A percentile compares a stretch with the other conserved stretches of the same genome.
Conservation (phyloP, 345 rosid genomes). For the Turnera subulata region DNA sequence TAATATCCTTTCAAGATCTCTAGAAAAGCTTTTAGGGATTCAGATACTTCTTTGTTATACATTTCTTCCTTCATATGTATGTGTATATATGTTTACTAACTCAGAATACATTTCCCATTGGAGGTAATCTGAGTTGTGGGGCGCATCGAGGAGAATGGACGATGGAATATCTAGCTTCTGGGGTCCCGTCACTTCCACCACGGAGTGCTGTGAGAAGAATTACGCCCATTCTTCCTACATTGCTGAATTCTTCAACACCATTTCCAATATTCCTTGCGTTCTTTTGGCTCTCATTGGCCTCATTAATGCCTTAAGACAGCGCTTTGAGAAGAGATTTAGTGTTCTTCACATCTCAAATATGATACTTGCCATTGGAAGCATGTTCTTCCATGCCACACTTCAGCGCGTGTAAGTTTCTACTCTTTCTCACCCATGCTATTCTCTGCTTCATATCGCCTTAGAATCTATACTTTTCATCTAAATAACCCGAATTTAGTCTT, state of each 20-base stretch:
- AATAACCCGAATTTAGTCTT: too few species aligned
- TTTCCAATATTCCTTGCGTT: slow-evolving; percentile 67
- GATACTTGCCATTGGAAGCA: slow-evolving; percentile 83
- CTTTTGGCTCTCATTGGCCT: slow-evolving; percentile 78
- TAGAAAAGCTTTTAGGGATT: too few species aligned
- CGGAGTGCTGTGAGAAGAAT: slow-evolving; percentile 79
- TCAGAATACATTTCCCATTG: too few species aligned
- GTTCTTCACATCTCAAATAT: slow-evolving; percentile 83
- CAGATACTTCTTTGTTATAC: too few species aligned
- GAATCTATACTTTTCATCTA: background rate
- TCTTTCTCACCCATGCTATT: background rate
- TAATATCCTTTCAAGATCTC: too few species aligned
- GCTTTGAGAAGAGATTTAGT: slow-evolving; percentile 88
- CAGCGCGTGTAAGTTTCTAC: slow-evolving; percentile 56
- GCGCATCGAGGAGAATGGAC: slow-evolving; percentile 44
- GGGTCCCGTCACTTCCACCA: slow-evolving; percentile 81
- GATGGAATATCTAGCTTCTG: slow-evolving; percentile 68
- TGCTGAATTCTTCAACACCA: slow-evolving; percentile 81
- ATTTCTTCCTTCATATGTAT: too few species aligned
- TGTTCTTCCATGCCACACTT: slow-evolving; percentile 80
- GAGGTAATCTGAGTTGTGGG: too few species aligned
- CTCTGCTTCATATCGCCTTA: too few species aligned
- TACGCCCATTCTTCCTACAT: slow-evolving; percentile 59
- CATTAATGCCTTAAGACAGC: slow-evolving; percentile 65
- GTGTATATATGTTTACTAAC: too few species aligned